A percentile compares a stretch with the other conserved stretches of the same genome.
Evolutionary conservation across 345 rosid genomes (phyloP).

Genomic region (Eucalyptus erythrocorys): DNA sequence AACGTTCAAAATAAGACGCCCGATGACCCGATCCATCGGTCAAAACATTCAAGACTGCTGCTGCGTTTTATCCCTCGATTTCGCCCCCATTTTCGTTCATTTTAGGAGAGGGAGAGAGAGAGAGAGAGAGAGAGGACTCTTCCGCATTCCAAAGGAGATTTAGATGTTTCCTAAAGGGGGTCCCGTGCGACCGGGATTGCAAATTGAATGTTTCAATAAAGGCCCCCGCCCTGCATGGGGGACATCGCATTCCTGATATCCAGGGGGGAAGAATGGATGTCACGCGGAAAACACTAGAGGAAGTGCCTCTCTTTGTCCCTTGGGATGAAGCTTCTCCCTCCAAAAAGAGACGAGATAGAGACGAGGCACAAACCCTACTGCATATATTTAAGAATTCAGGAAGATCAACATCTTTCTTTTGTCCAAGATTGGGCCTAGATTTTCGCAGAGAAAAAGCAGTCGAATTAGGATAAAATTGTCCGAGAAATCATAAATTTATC

Average conservation of each 20-base stretch:
- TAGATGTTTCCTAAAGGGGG: not conserved
- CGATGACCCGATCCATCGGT: not conserved
- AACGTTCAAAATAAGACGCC: not conserved
- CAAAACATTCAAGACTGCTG: not conserved
- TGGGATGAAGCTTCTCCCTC: not conserved
- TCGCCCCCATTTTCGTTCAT: not conserved
- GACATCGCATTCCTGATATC: not conserved
- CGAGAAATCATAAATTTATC: rapidly evolving
- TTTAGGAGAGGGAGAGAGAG: not conserved
- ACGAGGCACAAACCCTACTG: not conserved
- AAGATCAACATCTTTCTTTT: not conserved
- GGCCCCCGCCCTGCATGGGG: not conserved
- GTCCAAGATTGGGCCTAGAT: not conserved
- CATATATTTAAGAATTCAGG: not conserved
- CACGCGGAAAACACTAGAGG: not conserved
- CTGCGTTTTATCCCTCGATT: not conserved
- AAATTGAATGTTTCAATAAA: not conserved
- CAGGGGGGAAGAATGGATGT: not conserved
- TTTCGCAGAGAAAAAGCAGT: not conserved
- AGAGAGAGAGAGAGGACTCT: not conserved
- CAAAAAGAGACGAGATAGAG: not conserved
- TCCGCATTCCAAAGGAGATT: not conserved
- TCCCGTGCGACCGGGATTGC: not conserved
- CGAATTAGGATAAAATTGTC: not conserved
- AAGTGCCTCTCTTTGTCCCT: not conserved